Evolutionary conservation across 108 stramenopile species (phyloP).

Genomic region (Skeletonema menzelii): DNA sequence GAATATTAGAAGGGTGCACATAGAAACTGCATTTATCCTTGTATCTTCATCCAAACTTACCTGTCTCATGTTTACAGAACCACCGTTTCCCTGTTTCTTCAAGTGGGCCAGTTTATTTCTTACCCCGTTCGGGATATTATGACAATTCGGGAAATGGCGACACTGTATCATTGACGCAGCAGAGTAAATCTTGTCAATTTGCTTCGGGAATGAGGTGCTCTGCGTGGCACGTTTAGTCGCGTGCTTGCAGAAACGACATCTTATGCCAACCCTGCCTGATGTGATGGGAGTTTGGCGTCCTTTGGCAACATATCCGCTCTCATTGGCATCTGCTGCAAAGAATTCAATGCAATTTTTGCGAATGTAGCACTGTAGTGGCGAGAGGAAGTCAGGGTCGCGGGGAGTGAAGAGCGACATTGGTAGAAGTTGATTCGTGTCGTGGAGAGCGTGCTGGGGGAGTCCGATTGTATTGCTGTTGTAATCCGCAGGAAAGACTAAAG

Average conservation of each 20-base stretch:
- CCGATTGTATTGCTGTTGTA: not conserved
- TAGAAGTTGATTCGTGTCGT: slow-evolving; percentile 1
- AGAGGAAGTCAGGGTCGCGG: slow-evolving; percentile 60
- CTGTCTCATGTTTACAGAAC: not conserved
- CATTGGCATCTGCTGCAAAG: slow-evolving; percentile 42
- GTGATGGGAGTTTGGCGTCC: slow-evolving; percentile 22
- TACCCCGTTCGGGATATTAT: slow-evolving; percentile 23
- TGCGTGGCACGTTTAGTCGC: not conserved
- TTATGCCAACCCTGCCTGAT: slow-evolving; percentile 56
- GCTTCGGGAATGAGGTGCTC: slow-evolving; percentile 15
- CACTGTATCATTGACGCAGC: slow-evolving; percentile 46
- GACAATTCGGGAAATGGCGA: slow-evolving; percentile 37
- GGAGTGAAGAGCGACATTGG: slow-evolving; percentile 30
- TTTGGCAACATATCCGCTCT: slow-evolving; percentile 14
- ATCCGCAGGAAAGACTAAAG: not conserved
- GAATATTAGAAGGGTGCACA: not conserved
- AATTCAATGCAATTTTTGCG: slow-evolving; percentile 61
- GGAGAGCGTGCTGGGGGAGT: not conserved
- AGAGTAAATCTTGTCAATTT: slow-evolving; percentile 17
- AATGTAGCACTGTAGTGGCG: slow-evolving; percentile 70
- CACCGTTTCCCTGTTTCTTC: slow-evolving; percentile 24
- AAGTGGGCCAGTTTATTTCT: slow-evolving; percentile 16
- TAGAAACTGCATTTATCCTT: not conserved
- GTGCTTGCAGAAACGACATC: slow-evolving; percentile 61
- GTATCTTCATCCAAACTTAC: not conserved